Evolutionary conservation across 805 yeast genomes (phyloP).

Genomic region (Candida patagonica): DNA sequence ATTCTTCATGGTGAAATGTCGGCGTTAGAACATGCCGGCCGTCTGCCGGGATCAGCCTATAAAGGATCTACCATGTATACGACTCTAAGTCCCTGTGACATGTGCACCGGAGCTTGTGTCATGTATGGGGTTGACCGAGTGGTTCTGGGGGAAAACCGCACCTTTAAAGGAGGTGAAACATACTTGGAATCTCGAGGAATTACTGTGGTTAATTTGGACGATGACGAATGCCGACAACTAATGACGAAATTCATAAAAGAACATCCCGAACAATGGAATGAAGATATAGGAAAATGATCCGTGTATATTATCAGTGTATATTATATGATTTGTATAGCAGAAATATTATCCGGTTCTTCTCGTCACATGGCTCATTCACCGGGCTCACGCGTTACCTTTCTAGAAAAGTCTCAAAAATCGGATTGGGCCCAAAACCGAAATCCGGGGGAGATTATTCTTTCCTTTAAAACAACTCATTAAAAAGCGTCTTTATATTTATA

Average conservation of each 20-base stretch:
- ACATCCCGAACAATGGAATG: constrained; percentile 31
- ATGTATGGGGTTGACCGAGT: constrained; percentile 82
- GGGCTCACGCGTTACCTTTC: no score
- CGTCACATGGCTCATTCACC: no score
- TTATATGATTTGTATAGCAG: no score
- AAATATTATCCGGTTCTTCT: no score
- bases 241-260: constrained; percentile 74
- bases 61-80: constrained; percentile 86
- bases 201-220: constrained; percentile 28
- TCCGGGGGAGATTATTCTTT: no score
- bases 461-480: no score
- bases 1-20: constrained; percentile 89
- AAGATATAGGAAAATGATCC: constrained; percentile 30
- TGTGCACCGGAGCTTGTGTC: constrained; percentile 92
- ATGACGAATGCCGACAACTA: constrained; percentile 37
- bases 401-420: no score
- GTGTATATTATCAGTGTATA: no score
- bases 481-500: no score
- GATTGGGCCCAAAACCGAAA: no score
- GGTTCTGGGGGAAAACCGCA: constrained; percentile 82
- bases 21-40: constrained; percentile 82
- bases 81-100: constrained; percentile 84
- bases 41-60: constrained; percentile 71
- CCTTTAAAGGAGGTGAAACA: constrained; percentile 77
- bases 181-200: constrained; percentile 59